A percentile compares a stretch with the other conserved stretches of the same genome.
These are phyloP conservation scores for Didymellaceae sp. DNA, from an alignment of 2,329 filamentous ascomycete species.

Conservation along the genomic window DNA sequence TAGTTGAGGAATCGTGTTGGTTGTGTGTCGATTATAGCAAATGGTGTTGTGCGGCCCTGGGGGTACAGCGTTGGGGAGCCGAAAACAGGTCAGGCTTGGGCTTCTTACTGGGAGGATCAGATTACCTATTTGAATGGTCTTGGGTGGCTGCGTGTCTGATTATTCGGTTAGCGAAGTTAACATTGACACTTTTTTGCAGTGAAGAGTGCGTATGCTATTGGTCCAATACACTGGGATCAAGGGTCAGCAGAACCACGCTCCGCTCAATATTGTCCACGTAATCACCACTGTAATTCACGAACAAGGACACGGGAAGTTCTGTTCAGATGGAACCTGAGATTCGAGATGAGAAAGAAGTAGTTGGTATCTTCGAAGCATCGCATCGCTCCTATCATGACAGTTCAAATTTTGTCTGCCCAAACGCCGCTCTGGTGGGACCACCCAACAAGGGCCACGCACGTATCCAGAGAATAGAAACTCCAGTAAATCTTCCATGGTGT, in stretches of 20 bases:
- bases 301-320: background rate
- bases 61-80: slow-evolving; percentile 15
- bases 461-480: slow-evolving; percentile 21
- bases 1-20: background rate
- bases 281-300: background rate
- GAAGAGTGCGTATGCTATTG: background rate
- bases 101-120: no score
- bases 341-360: slow-evolving; percentile 19
- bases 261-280: background rate
- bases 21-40: background rate
- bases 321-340: background rate
- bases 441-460: slow-evolving; percentile 3
- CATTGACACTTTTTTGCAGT: background rate
- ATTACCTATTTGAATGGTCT: background rate
- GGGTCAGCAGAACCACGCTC: background rate
- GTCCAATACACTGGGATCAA: background rate
- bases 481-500: slow-evolving; percentile 7
- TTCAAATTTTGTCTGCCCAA: slow-evolving; percentile 13
- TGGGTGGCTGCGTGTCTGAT: background rate
- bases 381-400: slow-evolving; percentile 14
- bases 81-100: background rate
- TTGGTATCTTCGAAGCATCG: slow-evolving; percentile 26
- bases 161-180: background rate
- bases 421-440: slow-evolving; percentile 16
- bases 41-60: background rate